Base-by-base conservation (phyloP, 371 early-diverging fungal species). In the Blyttiomyces sp. region DNA sequence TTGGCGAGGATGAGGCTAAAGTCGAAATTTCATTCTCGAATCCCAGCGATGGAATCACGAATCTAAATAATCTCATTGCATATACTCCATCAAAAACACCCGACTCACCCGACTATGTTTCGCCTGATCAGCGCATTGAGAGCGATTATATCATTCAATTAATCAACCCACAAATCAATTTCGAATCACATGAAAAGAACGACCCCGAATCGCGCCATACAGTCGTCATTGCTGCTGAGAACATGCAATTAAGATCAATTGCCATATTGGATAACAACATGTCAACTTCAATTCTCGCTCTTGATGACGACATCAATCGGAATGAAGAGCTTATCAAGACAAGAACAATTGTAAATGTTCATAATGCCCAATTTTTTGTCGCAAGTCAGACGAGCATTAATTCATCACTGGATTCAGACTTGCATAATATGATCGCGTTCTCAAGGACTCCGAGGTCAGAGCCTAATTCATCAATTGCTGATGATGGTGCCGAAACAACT, bases 311-410 rank as follows among this genome's bases (percentile, higher is more conserved):
- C 4, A 46, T 60, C 35, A 66, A 75, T 35, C 68, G 73, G 32
- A 67, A 70, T 26, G 79, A 76, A 28, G 62, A 69, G 17, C 76
- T 75, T 49, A 81, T 82, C 49, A 84, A 89, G 58, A 70, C 83
- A 5, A 76, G 93, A 19, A 86, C 80, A n/a, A 70, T 92, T 24
- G 72, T 88, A 34, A 88, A 86, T 45, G 59, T 93, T 4, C 82
- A 89, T 19, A 86, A 91, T 49, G 81, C 89, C 7, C 94, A 94
- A 61, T 81, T 90, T 43, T 89, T 91, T 69, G 87, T 86, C 3
- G 87, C 85, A 24, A 79, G 83, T 39, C 78, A 82, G 50, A 79
- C 80, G 32, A 87, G 88, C 13, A 80, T 88, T 36, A 76, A 79
- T 39, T 27, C 24, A 33, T 54, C 54, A 1, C 35, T 49, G 2